A percentile compares a stretch with the other conserved stretches of the same genome.
These are phyloP conservation scores for Colletotrichum endophyticum DNA, from an alignment of 2,329 filamentous ascomycete genomes.

Conservation along the genomic window DNA sequence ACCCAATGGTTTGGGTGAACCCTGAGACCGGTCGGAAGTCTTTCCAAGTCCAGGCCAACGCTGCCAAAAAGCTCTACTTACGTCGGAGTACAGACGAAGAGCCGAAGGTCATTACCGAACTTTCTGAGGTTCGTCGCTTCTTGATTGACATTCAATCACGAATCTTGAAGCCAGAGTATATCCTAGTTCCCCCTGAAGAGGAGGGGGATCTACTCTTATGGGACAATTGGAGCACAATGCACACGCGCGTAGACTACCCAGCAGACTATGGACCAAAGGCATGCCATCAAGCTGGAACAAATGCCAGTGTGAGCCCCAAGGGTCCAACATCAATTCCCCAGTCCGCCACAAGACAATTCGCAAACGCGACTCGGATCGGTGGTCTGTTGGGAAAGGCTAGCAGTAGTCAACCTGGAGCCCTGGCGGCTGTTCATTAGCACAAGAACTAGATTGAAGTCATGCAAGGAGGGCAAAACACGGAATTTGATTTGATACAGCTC, in stretches of 20 bases:
- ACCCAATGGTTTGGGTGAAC: conserved; percentile 53
- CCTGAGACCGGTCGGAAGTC: conserved; percentile 43
- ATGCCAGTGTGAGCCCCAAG: neutral
- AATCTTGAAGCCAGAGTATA: conserved; percentile 45
- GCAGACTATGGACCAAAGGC: neutral
- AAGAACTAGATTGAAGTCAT: neutral
- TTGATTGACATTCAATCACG: conserved; percentile 40
- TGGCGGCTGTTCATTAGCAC: neutral
- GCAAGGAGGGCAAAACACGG: neutral
- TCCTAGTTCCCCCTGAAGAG: conserved; percentile 40
- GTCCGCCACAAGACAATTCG: neutral
- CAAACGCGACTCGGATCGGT: neutral
- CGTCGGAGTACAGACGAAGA: conserved; percentile 35
- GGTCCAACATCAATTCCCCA: neutral
- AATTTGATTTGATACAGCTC: neutral
- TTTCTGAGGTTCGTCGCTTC: conserved; percentile 39
- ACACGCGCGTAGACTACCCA: conserved; percentile 48
- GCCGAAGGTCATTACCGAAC: conserved; percentile 40
- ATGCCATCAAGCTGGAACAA: neutral
- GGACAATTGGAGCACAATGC: conserved; percentile 47
- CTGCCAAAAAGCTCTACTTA: conserved; percentile 41
- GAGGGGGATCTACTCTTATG: conserved; percentile 50
- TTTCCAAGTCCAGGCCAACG: conserved; percentile 47
- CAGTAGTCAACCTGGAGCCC: neutral
- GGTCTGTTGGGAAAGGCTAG: neutral